These are phyloP conservation scores for Musa balbisiana DNA, from an alignment of 202 grass and related monocot species.

Conservation along the genomic window DNA sequence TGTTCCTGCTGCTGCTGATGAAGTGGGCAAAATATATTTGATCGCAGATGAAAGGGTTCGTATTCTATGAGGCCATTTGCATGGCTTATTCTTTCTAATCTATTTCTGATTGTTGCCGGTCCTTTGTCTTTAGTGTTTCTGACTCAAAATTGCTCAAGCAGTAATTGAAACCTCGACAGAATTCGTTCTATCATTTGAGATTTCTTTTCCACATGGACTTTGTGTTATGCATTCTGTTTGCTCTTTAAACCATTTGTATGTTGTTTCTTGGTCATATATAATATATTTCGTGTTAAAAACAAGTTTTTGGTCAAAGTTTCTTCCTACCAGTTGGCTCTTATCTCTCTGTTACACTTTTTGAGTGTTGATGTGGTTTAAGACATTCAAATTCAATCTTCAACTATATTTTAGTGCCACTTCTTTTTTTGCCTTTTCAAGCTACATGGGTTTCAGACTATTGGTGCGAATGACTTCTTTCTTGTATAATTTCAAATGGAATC, in stretches of 20 bases:
- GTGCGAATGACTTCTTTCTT: neutral
- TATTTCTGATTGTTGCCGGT: neutral
- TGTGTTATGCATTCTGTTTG: too few species aligned
- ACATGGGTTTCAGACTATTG: neutral
- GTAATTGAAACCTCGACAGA: neutral
- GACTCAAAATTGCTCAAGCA: too few species aligned
- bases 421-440: neutral
- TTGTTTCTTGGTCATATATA: too few species aligned
- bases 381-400: neutral
- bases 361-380: too few species aligned
- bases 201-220: too few species aligned
- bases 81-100: neutral
- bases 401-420: neutral
- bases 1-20: slow-evolving; percentile 79
- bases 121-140: neutral
- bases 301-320: too few species aligned
- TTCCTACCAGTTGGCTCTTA: too few species aligned
- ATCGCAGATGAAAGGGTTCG: slow-evolving; percentile 76
- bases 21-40: slow-evolving; percentile 89
- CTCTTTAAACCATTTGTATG: too few species aligned
- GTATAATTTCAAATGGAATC: neutral
- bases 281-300: too few species aligned
- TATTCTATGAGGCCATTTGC: slow-evolving; percentile 7
- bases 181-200: neutral
- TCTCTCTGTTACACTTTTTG: too few species aligned